Evolutionary conservation across 148 eudicot species (phyloP).

Genomic region (Rhododendron williamsianum): DNA sequence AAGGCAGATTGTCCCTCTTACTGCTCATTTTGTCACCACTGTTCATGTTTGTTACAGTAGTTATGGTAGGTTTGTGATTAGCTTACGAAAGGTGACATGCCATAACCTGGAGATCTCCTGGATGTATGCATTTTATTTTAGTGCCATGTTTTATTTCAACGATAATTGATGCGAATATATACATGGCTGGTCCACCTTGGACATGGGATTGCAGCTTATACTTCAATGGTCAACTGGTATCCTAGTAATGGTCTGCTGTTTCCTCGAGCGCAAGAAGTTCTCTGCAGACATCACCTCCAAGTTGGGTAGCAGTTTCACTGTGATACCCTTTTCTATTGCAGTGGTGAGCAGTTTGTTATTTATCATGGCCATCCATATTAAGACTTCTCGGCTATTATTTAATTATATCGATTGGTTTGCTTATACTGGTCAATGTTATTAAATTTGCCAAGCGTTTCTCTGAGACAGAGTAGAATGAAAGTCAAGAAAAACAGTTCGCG

Average conservation of each 20-base stretch:
- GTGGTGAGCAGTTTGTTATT: conserved; percentile 56
- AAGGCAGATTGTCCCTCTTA: not conserved
- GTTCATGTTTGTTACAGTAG: not conserved
- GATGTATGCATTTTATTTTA: conserved; percentile 2
- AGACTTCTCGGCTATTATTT: not conserved
- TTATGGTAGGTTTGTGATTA: not conserved
- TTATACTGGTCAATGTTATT: not conserved
- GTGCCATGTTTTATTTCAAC: conserved; percentile 11
- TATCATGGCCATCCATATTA: not conserved
- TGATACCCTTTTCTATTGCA: conserved; percentile 82
- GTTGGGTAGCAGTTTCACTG: conserved; percentile 95
- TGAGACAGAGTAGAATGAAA: not conserved
- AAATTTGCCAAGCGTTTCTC: not conserved
- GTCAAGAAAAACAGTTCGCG: not conserved
- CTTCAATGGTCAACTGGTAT: conserved; percentile 98
- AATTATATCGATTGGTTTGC: not conserved
- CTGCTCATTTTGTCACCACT: not conserved
- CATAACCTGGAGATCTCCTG: not conserved
- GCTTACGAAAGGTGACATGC: not conserved
- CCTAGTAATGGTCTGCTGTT: conserved; percentile 71
- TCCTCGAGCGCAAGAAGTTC: conserved; percentile 75
- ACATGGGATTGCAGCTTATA: conserved; percentile 77
- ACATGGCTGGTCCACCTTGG: conserved; percentile 34
- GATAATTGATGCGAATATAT: conserved; percentile 27
- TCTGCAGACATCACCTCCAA: conserved; percentile 61